These are phyloP conservation scores for Tricholoma terreum DNA, from an alignment of 768 basidiomycete genomes.

Conservation along the genomic window DNA sequence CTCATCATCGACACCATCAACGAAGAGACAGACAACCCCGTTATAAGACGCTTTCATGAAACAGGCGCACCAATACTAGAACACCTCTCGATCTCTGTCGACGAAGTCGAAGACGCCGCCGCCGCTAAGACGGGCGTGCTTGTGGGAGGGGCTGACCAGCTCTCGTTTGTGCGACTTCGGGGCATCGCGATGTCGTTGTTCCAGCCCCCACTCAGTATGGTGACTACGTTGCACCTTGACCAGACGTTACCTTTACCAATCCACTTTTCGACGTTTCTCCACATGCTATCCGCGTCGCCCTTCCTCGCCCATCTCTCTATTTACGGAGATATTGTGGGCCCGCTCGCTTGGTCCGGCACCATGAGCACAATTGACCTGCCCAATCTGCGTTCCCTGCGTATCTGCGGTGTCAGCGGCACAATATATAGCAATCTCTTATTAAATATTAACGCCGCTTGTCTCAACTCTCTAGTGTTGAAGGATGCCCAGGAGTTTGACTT, in stretches of 20 bases:
- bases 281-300: slow-evolving; percentile 32
- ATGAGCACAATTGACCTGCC: slow-evolving; percentile 29
- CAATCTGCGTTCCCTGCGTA: slow-evolving; percentile 37
- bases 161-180: slow-evolving; percentile 41
- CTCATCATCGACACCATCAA: slow-evolving; percentile 27
- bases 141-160: slow-evolving; percentile 23
- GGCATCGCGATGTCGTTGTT: slow-evolving; percentile 42
- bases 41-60: slow-evolving; percentile 29
- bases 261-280: slow-evolving; percentile 30
- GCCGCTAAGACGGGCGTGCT: slow-evolving; percentile 24
- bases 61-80: slow-evolving; percentile 31
- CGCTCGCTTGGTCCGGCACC: slow-evolving; percentile 23
- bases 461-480: slow-evolving; percentile 42
- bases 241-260: slow-evolving; percentile 36
- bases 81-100: slow-evolving; percentile 36
- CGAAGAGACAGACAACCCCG: slow-evolving; percentile 23
- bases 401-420: slow-evolving; percentile 35
- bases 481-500: slow-evolving; percentile 41
- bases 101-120: slow-evolving; percentile 25
- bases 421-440: slow-evolving; percentile 39
- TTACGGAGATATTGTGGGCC: slow-evolving; percentile 39
- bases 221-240: slow-evolving; percentile 45
- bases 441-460: slow-evolving; percentile 34
- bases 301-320: slow-evolving; percentile 40
- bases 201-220: slow-evolving; percentile 30